Evolutionary conservation across 306 rosid genomes (phyloP), one percentile per base, ranked within the genome.

Genomic region (Alnus glutinosa): DNA sequence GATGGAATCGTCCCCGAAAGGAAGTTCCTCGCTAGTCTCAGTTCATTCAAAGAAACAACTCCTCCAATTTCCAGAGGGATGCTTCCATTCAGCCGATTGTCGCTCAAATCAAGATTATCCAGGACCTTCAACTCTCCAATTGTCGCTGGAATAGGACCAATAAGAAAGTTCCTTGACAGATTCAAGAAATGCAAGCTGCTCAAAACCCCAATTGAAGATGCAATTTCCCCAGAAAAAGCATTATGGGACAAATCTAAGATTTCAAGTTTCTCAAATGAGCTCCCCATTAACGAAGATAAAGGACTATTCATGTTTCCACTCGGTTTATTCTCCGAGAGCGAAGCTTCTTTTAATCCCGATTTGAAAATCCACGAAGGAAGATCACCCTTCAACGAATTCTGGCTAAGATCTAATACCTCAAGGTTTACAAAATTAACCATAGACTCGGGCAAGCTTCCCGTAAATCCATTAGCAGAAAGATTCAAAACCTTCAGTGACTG

Each of bases 281-380:
- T 88, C 83, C 79, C 83, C 66, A 42, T 67, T 66, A 84, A 55
- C 28, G 90, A 61, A 80, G 81, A 42, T 44, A 79, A 59, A 52
- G 88, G 73, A 61, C 64, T 51, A 44, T 82, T 69, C 81, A 46
- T 36, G 74, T 83, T 51, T 52, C 75, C 87, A 69, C 79, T 73
- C 1, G 2, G 68, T 16, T 78, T 80, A 5, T 81, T 86, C 82
- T 81, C 87, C 2, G 90, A 86, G 73, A 88, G 80, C 75, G 88
- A 70, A 85, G 84, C 91, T 84, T 84, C 88, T 63, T 86, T 83
- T 70, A 80, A 74, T 72, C 83, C 88, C 4, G 93, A 77, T 81
- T 85, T 83, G 84, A 90, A 90, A 78, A 93, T 82, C 99, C 99
- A 95, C 0, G 68, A 77, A 0, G 99, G 94, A 81, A 93, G 94